Conservation (phyloP, 2,329 filamentous ascomycete genomes). For the Neonectria magnoliae region DNA sequence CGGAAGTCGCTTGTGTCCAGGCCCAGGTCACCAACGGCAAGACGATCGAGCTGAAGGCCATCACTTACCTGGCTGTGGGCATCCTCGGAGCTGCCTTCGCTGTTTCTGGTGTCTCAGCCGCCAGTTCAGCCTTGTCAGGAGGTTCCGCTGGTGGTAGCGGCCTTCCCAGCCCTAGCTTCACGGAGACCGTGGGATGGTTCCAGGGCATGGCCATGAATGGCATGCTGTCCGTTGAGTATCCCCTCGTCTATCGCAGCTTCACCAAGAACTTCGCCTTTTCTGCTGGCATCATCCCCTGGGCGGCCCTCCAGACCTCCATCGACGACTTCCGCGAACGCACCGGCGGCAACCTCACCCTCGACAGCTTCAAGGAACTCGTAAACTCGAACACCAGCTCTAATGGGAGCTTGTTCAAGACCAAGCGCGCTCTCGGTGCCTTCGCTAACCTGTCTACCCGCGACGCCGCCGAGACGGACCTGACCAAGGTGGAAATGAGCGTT, state of each 20-base stretch:
- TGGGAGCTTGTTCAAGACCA: slow-evolving; percentile 56
- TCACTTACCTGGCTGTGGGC: slow-evolving; percentile 85
- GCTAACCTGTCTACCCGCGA: slow-evolving; percentile 64
- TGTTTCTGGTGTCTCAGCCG: slow-evolving; percentile 76
- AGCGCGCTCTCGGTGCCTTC: slow-evolving; percentile 62
- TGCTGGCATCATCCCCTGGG: slow-evolving; percentile 84
- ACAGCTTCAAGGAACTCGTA: slow-evolving; percentile 77
- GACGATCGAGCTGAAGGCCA: slow-evolving; percentile 76
- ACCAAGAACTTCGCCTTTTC: slow-evolving; percentile 94
- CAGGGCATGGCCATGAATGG: slow-evolving; percentile 95
- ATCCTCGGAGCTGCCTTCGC: slow-evolving; percentile 86
- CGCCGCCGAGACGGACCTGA: slow-evolving; percentile 39
- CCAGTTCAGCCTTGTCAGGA: slow-evolving; percentile 67
- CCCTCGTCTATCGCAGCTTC: slow-evolving; percentile 88
- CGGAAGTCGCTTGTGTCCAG: slow-evolving; percentile 82
- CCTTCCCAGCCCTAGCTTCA: slow-evolving; percentile 82
- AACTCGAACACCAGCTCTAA: slow-evolving; percentile 60
- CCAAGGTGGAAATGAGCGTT: slow-evolving; percentile 62
- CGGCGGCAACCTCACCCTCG: slow-evolving; percentile 85
- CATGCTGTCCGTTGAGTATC: slow-evolving; percentile 93
- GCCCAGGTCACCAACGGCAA: slow-evolving; percentile 89
- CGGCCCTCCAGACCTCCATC: slow-evolving; percentile 80
- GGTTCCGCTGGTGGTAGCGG: slow-evolving; percentile 66
- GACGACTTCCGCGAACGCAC: slow-evolving; percentile 83
- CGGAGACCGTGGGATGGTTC: slow-evolving; percentile 88